Base-by-base conservation (phyloP, 2,329 filamentous ascomycete genomes). In the Aureobasidium sp. region DNA sequence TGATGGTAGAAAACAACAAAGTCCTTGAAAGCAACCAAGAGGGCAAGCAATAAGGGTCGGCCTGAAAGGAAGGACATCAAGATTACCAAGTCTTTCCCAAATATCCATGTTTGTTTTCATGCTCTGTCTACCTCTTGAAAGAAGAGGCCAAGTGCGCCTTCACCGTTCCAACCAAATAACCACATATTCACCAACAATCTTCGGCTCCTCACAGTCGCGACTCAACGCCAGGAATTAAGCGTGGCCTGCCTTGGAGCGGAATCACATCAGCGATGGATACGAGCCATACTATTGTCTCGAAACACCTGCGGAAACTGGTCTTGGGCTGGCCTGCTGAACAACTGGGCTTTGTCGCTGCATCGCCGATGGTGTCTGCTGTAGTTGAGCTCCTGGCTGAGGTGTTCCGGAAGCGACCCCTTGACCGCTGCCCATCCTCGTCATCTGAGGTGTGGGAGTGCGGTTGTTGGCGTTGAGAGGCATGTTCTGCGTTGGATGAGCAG, bases 281-380 rank as follows among this genome's bases (percentile, higher is more conserved):
- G 66, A 53, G 62, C 74, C 29, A 62, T 22, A 53, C 39, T 53
- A 50, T 24, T 39, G 50, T 62, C 68, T 66, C 53, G 70, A 70
- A 66, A 71, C 67, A 40, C 65, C 67, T 19, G 71, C 67, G 62
- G 71, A 70, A 62, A 72, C 65, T 22, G 67, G 68, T 47, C 70
- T 66, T 22, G 71, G 70, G 60, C 70, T 72, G 22, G 67, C 68
- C 58, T 72, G 70, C 50, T 66, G 57, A 29, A 65, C 60, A 37
- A 63, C 60, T 31, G 68, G 65, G n/a, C 66, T 66, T 11, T 70
- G 70, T 57, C 69, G 70, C 64, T 69, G 69, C 70, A 71, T 69
- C 1, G 67, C 69, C 62, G 66, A 19, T 5, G 57, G 47, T 17
- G 57, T 60, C 37, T 60, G 56, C 19, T 60, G 57, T 29, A 42